Evolutionary conservation across 176 grass and related monocot genomes (phyloP).

Genomic region (Bromus sterilis): DNA sequence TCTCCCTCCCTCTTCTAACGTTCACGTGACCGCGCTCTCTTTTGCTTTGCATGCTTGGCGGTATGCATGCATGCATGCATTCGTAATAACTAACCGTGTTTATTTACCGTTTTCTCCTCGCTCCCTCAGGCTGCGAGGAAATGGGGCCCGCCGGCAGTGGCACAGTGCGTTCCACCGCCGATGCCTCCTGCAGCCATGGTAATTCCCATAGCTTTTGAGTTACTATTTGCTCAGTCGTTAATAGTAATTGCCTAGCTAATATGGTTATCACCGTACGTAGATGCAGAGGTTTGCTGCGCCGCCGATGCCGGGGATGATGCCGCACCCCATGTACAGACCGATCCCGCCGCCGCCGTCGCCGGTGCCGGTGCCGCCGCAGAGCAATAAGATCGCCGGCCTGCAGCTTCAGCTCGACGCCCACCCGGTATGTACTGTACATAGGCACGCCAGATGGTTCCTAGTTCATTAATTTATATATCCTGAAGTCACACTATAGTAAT

Average conservation of each 20-base stretch:
- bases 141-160: slow-evolving; percentile 31
- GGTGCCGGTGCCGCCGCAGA: not conserved
- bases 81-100: not conserved
- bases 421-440: slow-evolving; percentile 41
- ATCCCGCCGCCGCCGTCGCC: slow-evolving; percentile 6
- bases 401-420: slow-evolving; percentile 63
- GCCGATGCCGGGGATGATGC: slow-evolving; percentile 36
- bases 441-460: not conserved
- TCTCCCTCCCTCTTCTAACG: not conserved
- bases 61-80: not conserved
- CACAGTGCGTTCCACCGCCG: slow-evolving; percentile 24
- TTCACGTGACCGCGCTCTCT: not conserved
- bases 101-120: not conserved
- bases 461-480: not conserved
- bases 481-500: not conserved
- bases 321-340: slow-evolving; percentile 57
- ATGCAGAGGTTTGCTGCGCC: slow-evolving; percentile 54
- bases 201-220: not conserved
- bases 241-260: not conserved
- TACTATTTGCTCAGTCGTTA: not conserved
- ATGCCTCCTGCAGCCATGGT: slow-evolving; percentile 29
- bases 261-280: not conserved
- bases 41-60: not conserved
- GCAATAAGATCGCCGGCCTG: slow-evolving; percentile 32
- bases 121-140: slow-evolving; percentile 25